Evolutionary conservation across 148 eudicot genomes (phyloP).

Genomic region (Heliosperma pusillum): DNA sequence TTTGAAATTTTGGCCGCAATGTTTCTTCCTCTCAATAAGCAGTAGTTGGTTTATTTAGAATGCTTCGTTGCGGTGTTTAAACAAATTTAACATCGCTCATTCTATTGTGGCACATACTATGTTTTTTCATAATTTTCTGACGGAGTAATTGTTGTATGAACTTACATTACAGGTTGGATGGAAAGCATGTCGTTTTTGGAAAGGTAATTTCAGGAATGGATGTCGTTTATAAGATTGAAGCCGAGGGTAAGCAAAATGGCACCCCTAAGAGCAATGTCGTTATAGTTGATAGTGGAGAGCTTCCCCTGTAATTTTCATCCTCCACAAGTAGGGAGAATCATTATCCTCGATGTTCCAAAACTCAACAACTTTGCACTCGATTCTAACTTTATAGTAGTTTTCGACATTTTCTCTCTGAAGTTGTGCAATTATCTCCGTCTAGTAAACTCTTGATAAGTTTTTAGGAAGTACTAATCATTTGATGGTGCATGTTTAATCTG

Average conservation of each 20-base stretch:
- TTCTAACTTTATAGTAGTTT: not conserved
- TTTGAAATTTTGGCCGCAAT: not conserved
- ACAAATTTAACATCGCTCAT: not conserved
- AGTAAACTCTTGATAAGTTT: not conserved
- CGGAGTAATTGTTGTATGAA: not conserved
- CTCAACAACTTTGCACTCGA: not conserved
- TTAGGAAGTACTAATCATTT: no score
- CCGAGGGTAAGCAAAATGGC: constrained; percentile 88
- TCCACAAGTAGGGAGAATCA: not conserved
- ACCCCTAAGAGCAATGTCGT: constrained; percentile 82
- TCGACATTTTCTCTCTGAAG: not conserved
- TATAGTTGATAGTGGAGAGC: constrained; percentile 91
- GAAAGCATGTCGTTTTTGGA: constrained; percentile 89
- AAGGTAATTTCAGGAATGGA: constrained; percentile 97
- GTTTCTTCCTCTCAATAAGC: not conserved
- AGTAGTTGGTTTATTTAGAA: not conserved
- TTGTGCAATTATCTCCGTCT: not conserved
- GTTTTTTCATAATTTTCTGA: not conserved
- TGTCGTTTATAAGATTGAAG: constrained; percentile 94
- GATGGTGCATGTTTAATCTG: no score
- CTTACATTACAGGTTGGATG: constrained; percentile 80
- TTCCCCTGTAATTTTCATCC: constrained; percentile 46
- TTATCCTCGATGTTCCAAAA: not conserved
- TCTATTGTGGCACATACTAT: not conserved
- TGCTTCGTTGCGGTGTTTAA: no score